These are phyloP conservation scores for Syncephalastrum racemosum DNA, from an alignment of 371 early-diverging fungal species.

Conservation along the genomic window DNA sequence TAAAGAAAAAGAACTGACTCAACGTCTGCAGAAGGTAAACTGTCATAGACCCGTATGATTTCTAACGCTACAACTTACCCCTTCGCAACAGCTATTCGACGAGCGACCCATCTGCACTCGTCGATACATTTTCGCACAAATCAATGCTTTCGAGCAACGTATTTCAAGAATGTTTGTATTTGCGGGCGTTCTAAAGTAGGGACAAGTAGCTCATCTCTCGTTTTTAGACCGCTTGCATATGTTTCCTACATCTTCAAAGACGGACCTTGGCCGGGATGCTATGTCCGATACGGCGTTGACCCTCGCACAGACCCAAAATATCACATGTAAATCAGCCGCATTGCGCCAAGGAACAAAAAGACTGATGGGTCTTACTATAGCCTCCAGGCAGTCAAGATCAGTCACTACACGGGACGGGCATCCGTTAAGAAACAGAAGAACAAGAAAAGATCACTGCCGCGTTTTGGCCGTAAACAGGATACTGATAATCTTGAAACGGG, in stretches of 20 bases:
- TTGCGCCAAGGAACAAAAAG: background rate
- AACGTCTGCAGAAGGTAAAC: background rate
- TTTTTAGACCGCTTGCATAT: constrained; percentile 32
- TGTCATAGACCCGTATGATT: background rate
- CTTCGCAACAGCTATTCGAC: constrained; percentile 34
- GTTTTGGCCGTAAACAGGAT: background rate
- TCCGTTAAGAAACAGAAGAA: background rate
- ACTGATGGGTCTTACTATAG: constrained; percentile 3
- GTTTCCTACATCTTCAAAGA: constrained; percentile 42
- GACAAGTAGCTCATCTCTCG: background rate
- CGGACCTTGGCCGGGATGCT: constrained; percentile 67
- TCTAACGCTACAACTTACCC: too few relatives aligned
- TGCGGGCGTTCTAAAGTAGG: too few relatives aligned
- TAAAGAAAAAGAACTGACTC: constrained; percentile 6
- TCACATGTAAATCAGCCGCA: constrained; percentile 30
- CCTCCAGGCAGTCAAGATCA: constrained; percentile 11
- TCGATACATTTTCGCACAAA: background rate
- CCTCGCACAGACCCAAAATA: constrained; percentile 49
- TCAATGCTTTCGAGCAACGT: too few relatives aligned
- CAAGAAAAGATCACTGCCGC: background rate
- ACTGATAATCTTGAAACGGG: background rate
- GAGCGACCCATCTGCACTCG: constrained; percentile 60
- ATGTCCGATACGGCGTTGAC: constrained; percentile 65
- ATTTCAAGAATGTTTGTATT: too few relatives aligned
- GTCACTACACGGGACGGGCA: background rate